phyloP scores from a whole-genome alignment of 2,329 filamentous ascomycete genomes.

The Hypomyces rosellus region DNA sequence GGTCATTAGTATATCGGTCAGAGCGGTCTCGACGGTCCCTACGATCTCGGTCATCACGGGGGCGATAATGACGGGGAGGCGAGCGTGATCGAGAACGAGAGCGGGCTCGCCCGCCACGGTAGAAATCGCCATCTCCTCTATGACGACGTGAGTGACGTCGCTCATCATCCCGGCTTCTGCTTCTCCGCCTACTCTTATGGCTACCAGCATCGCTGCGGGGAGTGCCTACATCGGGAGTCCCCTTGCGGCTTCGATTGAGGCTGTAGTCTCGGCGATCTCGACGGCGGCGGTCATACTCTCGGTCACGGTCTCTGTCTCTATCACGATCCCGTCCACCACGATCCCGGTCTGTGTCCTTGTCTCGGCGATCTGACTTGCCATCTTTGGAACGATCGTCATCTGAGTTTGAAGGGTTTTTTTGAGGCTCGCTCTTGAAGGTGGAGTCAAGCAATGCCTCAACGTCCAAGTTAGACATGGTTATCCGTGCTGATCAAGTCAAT shows the following conservation, averaged over 20 bases:
- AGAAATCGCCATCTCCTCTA: slow-evolving; percentile 64
- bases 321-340: slow-evolving; percentile 48
- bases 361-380: slow-evolving; percentile 11
- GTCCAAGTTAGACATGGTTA: slow-evolving; percentile 51
- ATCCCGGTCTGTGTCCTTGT: slow-evolving; percentile 13
- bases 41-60: slow-evolving; percentile 46
- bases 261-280: slow-evolving; percentile 53
- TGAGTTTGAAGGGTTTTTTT: slow-evolving; percentile 39
- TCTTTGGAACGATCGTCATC: slow-evolving; percentile 48
- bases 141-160: slow-evolving; percentile 67
- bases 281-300: slow-evolving; percentile 46
- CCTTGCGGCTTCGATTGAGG: slow-evolving; percentile 37
- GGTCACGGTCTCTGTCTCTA: slow-evolving; percentile 30
- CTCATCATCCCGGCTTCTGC: slow-evolving; percentile 70
- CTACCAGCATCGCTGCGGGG: slow-evolving; percentile 71
- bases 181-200: slow-evolving; percentile 75
- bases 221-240: slow-evolving; percentile 55
- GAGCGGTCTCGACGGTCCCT: slow-evolving; percentile 44
- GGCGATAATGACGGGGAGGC: slow-evolving; percentile 54
- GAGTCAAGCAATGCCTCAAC: slow-evolving; percentile 89
- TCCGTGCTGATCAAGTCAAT: not conserved
- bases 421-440: slow-evolving; percentile 58
- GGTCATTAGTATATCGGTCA: slow-evolving; percentile 46
- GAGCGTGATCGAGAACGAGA: slow-evolving; percentile 67
- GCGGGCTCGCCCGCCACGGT: slow-evolving; percentile 44